Evolutionary conservation across 805 yeast genomes (phyloP).

Genomic region (Metschnikowia noctiluminum): DNA sequence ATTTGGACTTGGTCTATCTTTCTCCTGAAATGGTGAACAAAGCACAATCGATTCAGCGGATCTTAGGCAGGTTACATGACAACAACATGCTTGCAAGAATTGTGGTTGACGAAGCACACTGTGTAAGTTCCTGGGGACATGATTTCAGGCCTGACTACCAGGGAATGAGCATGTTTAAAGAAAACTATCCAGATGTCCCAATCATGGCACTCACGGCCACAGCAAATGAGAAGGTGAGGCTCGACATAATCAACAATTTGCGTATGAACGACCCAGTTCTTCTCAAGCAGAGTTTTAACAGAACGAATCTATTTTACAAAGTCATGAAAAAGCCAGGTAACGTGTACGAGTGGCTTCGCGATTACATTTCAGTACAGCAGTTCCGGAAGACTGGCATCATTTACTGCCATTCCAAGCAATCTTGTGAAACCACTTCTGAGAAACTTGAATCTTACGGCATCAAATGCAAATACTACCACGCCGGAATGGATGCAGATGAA

Average conservation of each 20-base stretch:
- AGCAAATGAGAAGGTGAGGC: constrained; percentile 84
- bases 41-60: constrained; percentile 62
- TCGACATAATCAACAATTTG: constrained; percentile 81
- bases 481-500: constrained; percentile 85
- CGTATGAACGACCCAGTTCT: constrained; percentile 58
- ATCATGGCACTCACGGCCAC: constrained; percentile 97
- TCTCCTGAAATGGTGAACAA: constrained; percentile 94
- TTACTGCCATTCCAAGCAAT: constrained; percentile 85
- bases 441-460: constrained; percentile 59
- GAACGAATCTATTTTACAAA: constrained; percentile 80
- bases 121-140: constrained; percentile 98
- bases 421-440: constrained; percentile 79
- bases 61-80: constrained; percentile 55
- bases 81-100: constrained; percentile 68
- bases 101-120: constrained; percentile 96
- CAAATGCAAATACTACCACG: constrained; percentile 79
- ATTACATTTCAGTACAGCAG: constrained; percentile 51
- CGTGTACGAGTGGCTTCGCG: constrained; percentile 54
- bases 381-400: constrained; percentile 75
- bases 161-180: constrained; percentile 68
- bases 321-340: constrained; percentile 63
- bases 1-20: constrained; percentile 72
- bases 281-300: constrained; percentile 86
- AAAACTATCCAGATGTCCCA: constrained; percentile 74
- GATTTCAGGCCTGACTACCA: constrained; percentile 97